A percentile compares a stretch with the other conserved stretches of the same genome.
These are phyloP conservation scores for Trichosporon asahii DNA, from an alignment of 1,284 basidiomycete genomes.

Conservation along the genomic window DNA sequence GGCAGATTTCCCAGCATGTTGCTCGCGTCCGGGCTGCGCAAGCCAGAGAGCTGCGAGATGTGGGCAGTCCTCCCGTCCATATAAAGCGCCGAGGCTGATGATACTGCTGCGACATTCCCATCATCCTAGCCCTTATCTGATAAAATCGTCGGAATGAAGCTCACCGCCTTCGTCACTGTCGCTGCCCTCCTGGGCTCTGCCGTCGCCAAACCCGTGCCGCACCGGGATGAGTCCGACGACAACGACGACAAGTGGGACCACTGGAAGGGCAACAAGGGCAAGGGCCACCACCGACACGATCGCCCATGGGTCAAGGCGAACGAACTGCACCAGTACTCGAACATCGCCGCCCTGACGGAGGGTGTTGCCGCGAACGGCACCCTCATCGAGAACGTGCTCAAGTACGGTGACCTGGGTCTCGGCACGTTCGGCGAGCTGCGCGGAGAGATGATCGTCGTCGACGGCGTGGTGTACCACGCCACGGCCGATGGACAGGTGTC, in stretches of 20 bases:
- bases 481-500: background rate
- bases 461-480: conserved; percentile 15
- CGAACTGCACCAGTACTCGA: conserved; percentile 17
- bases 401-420: conserved; percentile 14
- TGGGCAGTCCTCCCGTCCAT: background rate
- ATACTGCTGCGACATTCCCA: background rate
- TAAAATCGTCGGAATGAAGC: conserved; percentile 6
- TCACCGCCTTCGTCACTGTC: conserved; percentile 2
- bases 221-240: background rate
- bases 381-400: background rate
- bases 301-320: background rate
- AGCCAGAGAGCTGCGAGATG: too few relatives aligned
- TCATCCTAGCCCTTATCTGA: background rate
- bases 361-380: conserved; percentile 14
- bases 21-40: too few relatives aligned
- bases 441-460: conserved; percentile 19
- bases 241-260: background rate
- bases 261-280: background rate
- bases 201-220: conserved; percentile 2
- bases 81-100: background rate
- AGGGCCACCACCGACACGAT: background rate
- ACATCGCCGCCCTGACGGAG: conserved; percentile 11
- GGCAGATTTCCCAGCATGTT: too few relatives aligned
- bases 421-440: conserved; percentile 10
- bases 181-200: background rate